These are phyloP conservation scores for Rubroboletus pulcherrimus DNA, from an alignment of 768 basidiomycete species.

Conservation along the genomic window DNA sequence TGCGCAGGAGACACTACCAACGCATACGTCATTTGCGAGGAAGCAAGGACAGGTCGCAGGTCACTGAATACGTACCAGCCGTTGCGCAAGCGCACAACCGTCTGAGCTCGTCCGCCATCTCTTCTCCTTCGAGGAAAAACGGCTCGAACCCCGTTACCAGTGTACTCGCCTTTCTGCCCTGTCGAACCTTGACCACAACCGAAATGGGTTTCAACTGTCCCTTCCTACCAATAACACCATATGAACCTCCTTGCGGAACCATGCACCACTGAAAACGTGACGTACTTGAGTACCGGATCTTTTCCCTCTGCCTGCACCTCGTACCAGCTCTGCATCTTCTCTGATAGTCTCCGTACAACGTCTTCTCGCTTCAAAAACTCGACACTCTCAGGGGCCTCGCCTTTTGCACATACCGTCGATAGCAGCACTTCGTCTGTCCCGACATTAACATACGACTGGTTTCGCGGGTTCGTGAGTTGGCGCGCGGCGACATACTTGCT, in stretches of 20 bases:
- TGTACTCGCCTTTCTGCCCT: slow-evolving; percentile 75
- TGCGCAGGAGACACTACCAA: slow-evolving; percentile 55
- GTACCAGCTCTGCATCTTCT: slow-evolving; percentile 78
- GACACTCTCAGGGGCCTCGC: slow-evolving; percentile 23
- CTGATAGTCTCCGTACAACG: slow-evolving; percentile 46
- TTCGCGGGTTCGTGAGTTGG: slow-evolving; percentile 58
- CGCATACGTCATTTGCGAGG: background rate
- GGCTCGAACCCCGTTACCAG: slow-evolving; percentile 78
- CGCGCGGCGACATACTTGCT: slow-evolving; percentile 60
- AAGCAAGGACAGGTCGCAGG: background rate
- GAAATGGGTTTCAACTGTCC: slow-evolving; percentile 69
- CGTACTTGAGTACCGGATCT: slow-evolving; percentile 60
- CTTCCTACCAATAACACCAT: slow-evolving; percentile 48
- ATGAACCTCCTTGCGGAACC: background rate
- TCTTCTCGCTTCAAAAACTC: slow-evolving; percentile 71
- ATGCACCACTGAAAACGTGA: slow-evolving; percentile 1
- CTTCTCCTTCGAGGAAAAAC: slow-evolving; percentile 64
- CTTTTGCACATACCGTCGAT: slow-evolving; percentile 36
- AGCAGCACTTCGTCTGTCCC: slow-evolving; percentile 41
- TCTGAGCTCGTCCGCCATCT: slow-evolving; percentile 74
- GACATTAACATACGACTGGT: slow-evolving; percentile 70
- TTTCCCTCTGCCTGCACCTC: slow-evolving; percentile 53
- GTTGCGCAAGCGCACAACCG: slow-evolving; percentile 78
- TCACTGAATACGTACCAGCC: slow-evolving; percentile 46
- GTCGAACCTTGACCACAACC: slow-evolving; percentile 67